Evolutionary conservation across 169 alveolate genomes (phyloP).

Genomic region (Plasmodium fragile): DNA sequence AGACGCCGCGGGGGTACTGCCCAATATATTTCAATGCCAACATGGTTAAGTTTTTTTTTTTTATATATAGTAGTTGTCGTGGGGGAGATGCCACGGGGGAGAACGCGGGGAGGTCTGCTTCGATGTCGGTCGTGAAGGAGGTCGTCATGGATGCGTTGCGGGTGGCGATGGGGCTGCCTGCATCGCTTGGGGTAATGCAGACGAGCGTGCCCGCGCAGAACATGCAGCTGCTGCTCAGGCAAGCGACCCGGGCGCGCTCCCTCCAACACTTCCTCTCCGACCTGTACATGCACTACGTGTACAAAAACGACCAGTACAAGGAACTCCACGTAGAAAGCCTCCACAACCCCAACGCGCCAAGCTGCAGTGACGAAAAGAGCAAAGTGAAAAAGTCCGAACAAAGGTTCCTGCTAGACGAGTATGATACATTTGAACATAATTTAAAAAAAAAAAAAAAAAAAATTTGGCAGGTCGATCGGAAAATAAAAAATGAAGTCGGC

Average conservation of each 20-base stretch:
- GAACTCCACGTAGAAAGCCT: neutral
- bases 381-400: neutral
- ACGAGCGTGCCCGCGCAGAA: neutral
- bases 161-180: neutral
- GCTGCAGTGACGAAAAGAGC: neutral
- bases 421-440: slow-evolving; percentile 36
- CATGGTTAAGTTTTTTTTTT: slow-evolving; percentile 28
- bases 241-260: neutral
- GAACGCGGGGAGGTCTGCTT: neutral
- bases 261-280: neutral
- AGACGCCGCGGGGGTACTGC: neutral
- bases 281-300: slow-evolving; percentile 21
- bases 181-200: neutral
- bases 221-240: neutral
- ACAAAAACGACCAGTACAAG: slow-evolving; percentile 1
- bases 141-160: neutral
- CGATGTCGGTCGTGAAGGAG: neutral
- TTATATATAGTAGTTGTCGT: neutral
- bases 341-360: neutral
- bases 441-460: slow-evolving; percentile 42
- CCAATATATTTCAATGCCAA: slow-evolving; percentile 25
- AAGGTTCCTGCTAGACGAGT: slow-evolving; percentile 22
- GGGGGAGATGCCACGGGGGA: neutral
- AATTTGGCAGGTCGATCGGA: neutral
- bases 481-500: slow-evolving; percentile 19